Evolutionary conservation across 2,329 filamentous ascomycete species (phyloP).

Genomic region (Arthroderma sp.): DNA sequence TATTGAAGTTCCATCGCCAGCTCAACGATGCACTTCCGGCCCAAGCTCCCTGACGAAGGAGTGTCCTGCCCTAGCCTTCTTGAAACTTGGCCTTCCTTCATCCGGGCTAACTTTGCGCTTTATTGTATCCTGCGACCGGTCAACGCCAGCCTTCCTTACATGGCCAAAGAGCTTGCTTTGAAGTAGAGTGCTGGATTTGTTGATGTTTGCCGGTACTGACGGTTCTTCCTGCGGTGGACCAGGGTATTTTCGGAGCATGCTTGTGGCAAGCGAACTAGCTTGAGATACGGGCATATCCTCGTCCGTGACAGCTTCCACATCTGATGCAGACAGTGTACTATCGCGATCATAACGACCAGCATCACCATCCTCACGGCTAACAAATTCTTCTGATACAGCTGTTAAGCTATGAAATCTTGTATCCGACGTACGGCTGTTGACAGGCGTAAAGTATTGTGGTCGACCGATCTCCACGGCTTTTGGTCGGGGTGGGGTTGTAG

Average conservation of each 20-base stretch:
- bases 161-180: conserved; percentile 52
- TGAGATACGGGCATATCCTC: conserved; percentile 59
- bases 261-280: conserved; percentile 63
- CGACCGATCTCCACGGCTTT: conserved; percentile 38
- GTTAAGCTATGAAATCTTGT: conserved; percentile 22
- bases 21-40: too few species aligned
- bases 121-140: conserved; percentile 17
- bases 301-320: conserved; percentile 42
- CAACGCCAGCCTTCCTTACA: conserved; percentile 42
- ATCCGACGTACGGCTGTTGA: conserved; percentile 27
- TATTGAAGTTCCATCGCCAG: too few species aligned
- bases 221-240: conserved; percentile 23
- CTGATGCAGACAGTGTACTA: conserved; percentile 66
- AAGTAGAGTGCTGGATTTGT: conserved; percentile 34
- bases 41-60: conserved; percentile 25
- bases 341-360: conserved; percentile 59
- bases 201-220: conserved; percentile 24
- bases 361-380: conserved; percentile 19
- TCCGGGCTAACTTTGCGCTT: conserved; percentile 31
- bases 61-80: conserved; percentile 38
- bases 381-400: conserved; percentile 19
- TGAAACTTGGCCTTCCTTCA: conserved; percentile 26
- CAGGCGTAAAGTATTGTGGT: conserved; percentile 45
- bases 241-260: conserved; percentile 52
- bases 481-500: conserved; percentile 54